Percentiles rank a stretch among this genome's conserved stretches.
phyloP scores from a whole-genome alignment of 805 yeast species.

The Lachancea lanzarotensis region DNA sequence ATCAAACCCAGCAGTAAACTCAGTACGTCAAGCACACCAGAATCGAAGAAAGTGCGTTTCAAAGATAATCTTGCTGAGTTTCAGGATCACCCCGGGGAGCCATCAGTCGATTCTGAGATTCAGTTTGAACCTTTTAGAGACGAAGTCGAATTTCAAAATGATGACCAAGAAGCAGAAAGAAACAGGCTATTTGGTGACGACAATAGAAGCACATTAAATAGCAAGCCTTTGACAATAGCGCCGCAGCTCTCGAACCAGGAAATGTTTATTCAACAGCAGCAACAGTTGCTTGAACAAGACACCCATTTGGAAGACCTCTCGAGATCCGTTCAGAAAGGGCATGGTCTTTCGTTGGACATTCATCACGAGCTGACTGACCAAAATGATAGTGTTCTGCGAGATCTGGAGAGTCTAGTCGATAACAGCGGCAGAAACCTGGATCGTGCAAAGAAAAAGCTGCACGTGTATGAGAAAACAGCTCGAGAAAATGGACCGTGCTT shows the following conservation, averaged over 20 bases:
- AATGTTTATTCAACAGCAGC: conserved; percentile 40
- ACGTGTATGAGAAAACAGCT: conserved; percentile 36
- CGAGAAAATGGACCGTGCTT: conserved; percentile 46
- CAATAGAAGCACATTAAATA: background rate
- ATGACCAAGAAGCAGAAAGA: conserved; percentile 3
- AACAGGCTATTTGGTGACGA: conserved; percentile 1
- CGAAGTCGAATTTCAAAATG: conserved; percentile 6
- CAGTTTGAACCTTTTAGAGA: conserved; percentile 24
- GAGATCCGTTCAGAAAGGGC: conserved; percentile 39
- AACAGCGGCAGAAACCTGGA: conserved; percentile 36
- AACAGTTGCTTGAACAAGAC: conserved; percentile 43
- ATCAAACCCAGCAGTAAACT: background rate
- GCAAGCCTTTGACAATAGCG: background rate
- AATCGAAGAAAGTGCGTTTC: conserved; percentile 21
- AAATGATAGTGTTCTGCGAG: conserved; percentile 39
- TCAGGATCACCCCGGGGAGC: background rate
- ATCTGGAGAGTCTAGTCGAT: conserved; percentile 43
- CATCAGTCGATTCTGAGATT: background rate
- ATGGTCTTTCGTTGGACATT: conserved; percentile 41
- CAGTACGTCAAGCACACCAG: background rate
- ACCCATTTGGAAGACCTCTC: conserved; percentile 36
- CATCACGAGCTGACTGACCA: conserved; percentile 44
- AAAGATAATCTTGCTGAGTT: conserved; percentile 18
- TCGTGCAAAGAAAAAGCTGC: conserved; percentile 38
- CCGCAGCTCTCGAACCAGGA: conserved; percentile 31